Conservation (phyloP, 306 rosid species). For the Acacia crassicarpa region DNA sequence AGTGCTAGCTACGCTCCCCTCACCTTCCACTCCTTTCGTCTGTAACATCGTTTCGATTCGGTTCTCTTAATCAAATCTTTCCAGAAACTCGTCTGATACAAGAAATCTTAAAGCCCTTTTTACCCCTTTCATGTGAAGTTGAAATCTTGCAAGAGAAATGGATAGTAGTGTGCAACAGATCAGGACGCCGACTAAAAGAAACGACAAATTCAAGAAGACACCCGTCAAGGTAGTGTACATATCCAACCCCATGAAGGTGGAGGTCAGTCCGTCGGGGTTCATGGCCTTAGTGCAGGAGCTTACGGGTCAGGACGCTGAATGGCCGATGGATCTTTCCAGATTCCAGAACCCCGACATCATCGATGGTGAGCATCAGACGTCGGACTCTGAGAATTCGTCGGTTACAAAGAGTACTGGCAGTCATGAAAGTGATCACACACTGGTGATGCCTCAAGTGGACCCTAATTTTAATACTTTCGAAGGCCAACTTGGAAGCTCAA, state of each 20-base stretch:
- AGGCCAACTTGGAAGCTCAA: slow-evolving; percentile 28
- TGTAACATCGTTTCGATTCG: background rate
- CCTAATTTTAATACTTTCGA: background rate
- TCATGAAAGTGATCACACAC: background rate
- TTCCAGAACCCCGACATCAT: slow-evolving; percentile 5
- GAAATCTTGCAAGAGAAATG: slow-evolving; percentile 24
- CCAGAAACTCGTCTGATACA: background rate
- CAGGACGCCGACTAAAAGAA: slow-evolving; percentile 33
- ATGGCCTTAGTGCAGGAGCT: slow-evolving; percentile 72
- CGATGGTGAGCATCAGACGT: background rate
- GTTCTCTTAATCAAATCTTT: background rate
- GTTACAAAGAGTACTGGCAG: background rate
- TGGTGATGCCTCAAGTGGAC: slow-evolving; percentile 32
- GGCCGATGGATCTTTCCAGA: slow-evolving; percentile 57
- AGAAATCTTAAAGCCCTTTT: background rate
- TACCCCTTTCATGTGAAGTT: slow-evolving; percentile 6
- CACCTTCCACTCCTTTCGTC: background rate
- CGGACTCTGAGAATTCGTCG: slow-evolving; percentile 10
- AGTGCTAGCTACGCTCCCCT: slow-evolving; percentile 25
- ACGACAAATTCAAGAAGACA: slow-evolving; percentile 32
- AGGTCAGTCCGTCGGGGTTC: slow-evolving; percentile 56
- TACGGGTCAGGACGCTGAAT: slow-evolving; percentile 72
- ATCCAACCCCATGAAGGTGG: slow-evolving; percentile 75
- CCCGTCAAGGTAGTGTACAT: slow-evolving; percentile 72
- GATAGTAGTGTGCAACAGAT: slow-evolving; percentile 39